Evolutionary conservation across 1,284 basidiomycete species (phyloP).

Genomic region (Ceratobasidium sp.): DNA sequence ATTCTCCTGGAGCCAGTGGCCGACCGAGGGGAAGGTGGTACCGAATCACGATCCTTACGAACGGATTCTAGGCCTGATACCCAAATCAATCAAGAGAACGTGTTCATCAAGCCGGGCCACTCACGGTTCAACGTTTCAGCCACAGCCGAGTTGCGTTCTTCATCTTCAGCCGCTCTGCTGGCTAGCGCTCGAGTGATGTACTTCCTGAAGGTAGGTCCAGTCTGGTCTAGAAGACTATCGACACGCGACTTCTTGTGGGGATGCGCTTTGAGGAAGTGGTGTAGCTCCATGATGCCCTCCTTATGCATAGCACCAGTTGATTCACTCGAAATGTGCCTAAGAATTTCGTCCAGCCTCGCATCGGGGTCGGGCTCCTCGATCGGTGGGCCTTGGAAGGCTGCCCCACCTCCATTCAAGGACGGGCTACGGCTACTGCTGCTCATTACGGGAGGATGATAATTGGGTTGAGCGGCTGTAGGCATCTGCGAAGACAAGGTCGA

Average conservation of each 20-base stretch:
- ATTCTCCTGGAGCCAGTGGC: conserved; percentile 50
- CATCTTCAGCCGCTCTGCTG: conserved; percentile 84
- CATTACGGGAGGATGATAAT: conserved; percentile 18
- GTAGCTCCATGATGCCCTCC: conserved; percentile 94
- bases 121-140: conserved; percentile 79
- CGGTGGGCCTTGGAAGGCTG: conserved; percentile 54
- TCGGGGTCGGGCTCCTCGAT: conserved; percentile 80
- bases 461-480: conserved; percentile 1
- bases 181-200: conserved; percentile 85
- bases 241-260: conserved; percentile 89
- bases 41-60: conserved; percentile 51
- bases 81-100: conserved; percentile 7
- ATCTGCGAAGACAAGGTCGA: conserved; percentile 25
- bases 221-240: conserved; percentile 84
- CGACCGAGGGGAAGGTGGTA: conserved; percentile 47
- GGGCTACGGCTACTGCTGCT: conserved; percentile 35
- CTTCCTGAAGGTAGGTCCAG: conserved; percentile 83
- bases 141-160: conserved; percentile 74
- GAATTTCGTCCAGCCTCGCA: conserved; percentile 82
- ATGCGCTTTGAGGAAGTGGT: conserved; percentile 92
- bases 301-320: conserved; percentile 84
- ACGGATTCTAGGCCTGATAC: conserved; percentile 73
- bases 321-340: conserved; percentile 90
- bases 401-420: conserved; percentile 51
- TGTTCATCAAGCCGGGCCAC: conserved; percentile 50